A percentile compares a stretch with the other conserved stretches of the same genome.
phyloP scores from a whole-genome alignment of 192 early-diverging fungal species.

The Mortierella hygrophila region DNA sequence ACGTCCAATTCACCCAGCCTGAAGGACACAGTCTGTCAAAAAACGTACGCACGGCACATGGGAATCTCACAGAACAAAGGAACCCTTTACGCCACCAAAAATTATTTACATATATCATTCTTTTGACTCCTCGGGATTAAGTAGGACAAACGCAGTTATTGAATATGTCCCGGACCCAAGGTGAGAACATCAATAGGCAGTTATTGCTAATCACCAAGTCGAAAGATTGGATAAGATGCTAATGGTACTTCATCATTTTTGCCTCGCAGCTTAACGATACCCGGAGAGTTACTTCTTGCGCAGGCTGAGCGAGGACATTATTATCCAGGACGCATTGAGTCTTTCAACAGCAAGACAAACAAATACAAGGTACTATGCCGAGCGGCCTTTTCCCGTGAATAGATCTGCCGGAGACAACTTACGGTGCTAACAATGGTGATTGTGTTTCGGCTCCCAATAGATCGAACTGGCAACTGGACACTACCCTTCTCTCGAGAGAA shows the following conservation, averaged over 20 bases:
- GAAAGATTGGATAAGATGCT: not conserved
- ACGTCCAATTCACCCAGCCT: not conserved
- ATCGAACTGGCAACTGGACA: conserved; percentile 37
- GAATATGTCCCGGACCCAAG: conserved; percentile 7
- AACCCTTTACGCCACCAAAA: not conserved
- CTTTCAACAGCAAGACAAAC: conserved; percentile 45
- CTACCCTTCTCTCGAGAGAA: conserved; percentile 30
- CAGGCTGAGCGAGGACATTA: conserved; percentile 14
- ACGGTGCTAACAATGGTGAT: not conserved
- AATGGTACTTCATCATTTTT: not conserved
- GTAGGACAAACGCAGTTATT: not conserved
- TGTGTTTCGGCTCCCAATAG: not conserved
- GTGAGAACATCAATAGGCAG: not conserved
- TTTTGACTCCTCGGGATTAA: not conserved
- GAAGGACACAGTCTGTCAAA: not conserved
- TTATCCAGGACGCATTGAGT: conserved; percentile 31
- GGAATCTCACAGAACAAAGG: not conserved
- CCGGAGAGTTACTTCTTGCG: conserved; percentile 41
- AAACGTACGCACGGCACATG: not conserved
- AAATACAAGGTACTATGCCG: conserved; percentile 37
- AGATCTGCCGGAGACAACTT: no score
- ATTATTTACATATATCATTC: not conserved
- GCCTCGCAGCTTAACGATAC: conserved; percentile 28
- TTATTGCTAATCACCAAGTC: not conserved
- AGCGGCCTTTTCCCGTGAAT: not conserved